Evolutionary conservation across 371 early-diverging fungal genomes (phyloP).

Genomic region (Circinella umbellata): DNA sequence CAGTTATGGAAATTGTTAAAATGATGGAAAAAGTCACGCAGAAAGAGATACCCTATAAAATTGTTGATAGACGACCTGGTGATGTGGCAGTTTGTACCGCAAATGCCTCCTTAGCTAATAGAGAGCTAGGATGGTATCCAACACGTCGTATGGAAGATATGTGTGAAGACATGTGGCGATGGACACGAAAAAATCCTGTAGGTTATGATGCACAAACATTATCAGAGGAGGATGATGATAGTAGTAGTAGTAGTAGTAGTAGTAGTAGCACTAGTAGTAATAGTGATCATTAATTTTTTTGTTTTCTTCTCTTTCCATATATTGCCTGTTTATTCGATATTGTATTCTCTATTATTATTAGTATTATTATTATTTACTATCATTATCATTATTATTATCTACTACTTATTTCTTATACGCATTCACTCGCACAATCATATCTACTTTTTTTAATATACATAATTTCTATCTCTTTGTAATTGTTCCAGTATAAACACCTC

Average conservation of each 20-base stretch:
- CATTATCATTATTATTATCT: neutral
- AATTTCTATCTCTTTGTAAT: too few relatives aligned
- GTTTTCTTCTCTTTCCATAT: too few relatives aligned
- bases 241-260: neutral
- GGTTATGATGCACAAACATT: slow-evolving; percentile 55
- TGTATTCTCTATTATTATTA: too few relatives aligned
- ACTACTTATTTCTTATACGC: too few relatives aligned
- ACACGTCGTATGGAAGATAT: slow-evolving; percentile 75
- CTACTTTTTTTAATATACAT: too few relatives aligned
- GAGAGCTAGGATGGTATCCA: slow-evolving; percentile 80
- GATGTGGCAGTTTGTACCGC: slow-evolving; percentile 86
- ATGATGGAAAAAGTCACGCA: slow-evolving; percentile 77
- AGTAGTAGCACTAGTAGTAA: too few relatives aligned
- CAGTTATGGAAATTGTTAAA: slow-evolving; percentile 85
- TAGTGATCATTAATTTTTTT: neutral
- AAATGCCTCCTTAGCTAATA: slow-evolving; percentile 71
- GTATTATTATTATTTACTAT: neutral
- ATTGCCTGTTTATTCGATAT: too few relatives aligned
- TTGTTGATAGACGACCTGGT: slow-evolving; percentile 75
- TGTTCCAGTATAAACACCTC: too few relatives aligned
- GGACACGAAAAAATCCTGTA: slow-evolving; percentile 76
- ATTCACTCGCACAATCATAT: too few relatives aligned
- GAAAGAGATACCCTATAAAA: slow-evolving; percentile 66
- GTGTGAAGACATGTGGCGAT: slow-evolving; percentile 90
- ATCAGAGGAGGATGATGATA: slow-evolving; percentile 12